Percentiles rank a stretch among this genome's conserved stretches.
Conservation (phyloP, 108 stramenopile species). For the Fragilariopsis cylindrus region DNA sequence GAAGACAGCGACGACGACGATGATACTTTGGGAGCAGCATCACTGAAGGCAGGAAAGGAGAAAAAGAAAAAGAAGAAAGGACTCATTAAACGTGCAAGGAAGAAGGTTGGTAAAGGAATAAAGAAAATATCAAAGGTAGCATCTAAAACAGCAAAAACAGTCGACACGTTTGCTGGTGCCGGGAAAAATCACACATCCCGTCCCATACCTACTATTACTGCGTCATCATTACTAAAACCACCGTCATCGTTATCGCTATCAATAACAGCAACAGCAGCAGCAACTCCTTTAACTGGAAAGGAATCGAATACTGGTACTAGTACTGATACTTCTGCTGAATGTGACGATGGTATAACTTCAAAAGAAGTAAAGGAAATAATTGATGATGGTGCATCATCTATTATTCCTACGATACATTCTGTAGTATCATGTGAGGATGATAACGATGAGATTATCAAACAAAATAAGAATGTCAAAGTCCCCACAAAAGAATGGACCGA, state of each 20-base stretch:
- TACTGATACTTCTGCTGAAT: background rate
- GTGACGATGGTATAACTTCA: background rate
- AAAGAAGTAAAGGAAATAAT: too few relatives aligned
- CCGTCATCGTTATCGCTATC: background rate
- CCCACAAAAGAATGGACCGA: constrained; percentile 27
- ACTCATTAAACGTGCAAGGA: background rate
- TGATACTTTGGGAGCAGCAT: background rate
- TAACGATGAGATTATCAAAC: background rate
- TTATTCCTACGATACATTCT: background rate
- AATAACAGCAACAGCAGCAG: background rate
- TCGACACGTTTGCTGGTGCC: constrained; percentile 16
- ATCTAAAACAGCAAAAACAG: constrained; percentile 7
- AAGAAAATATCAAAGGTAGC: constrained; percentile 15
- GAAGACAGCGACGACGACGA: constrained; percentile 9
- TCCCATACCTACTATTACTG: background rate
- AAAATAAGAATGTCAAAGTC: background rate
- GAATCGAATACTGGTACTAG: background rate
- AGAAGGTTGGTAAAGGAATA: background rate
- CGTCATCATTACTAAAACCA: background rate
- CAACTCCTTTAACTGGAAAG: background rate
- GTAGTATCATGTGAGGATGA: background rate
- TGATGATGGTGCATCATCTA: background rate
- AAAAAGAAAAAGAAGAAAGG: background rate
- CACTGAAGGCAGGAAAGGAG: background rate
- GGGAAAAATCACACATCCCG: constrained; percentile 29